Base-by-base conservation (phyloP, 371 early-diverging fungal genomes). In the Mucor irregularis region DNA sequence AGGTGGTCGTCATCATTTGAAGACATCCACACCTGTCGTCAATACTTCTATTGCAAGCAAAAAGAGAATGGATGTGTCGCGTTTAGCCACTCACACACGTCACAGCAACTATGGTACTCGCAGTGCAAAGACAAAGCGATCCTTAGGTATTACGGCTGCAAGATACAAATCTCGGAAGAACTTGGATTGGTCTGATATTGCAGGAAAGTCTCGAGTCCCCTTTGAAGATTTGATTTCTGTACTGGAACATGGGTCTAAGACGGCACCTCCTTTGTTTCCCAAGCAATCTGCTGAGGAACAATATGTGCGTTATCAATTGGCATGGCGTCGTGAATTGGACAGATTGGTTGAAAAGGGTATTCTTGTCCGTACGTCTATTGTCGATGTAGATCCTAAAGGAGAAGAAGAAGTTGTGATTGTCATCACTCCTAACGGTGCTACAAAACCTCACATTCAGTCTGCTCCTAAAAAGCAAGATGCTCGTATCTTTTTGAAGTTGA, bases 391-490 rank as follows among this genome's bases (percentile, higher is more conserved):
- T n/a, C 85, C 94, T 0, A 78, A 85, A 31, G 76, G 77, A 8
- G 84, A 89, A 30, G 71, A 83, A 45, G 84, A 85, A 43, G 77
- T 97, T 0, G 76, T 96, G 38, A 73, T 97, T 16, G 81, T 97
- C 11, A 87, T 93, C 50, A 88, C 85, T 0, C 90, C 95, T 0
- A 76, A 68, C 8, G 82, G 80, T 10, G 59, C 59, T 3, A 69
- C 74, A 22, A 76, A 76, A 16, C 82, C 82, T 7, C 78, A 81
- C 35, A 69, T 88, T 31, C 81, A 90, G 71, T 86, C 85, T 7
- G 85, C 90, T 39, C 87, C 94, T 1, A 85, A 87, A 50, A 94
- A 92, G 56, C 83, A 83, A 55, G 94, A 94, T 74, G 89, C 86
- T 6, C 83, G 86, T 19, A 76, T 95, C 6, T 89, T 91, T 56